A percentile compares a stretch with the other conserved stretches of the same genome.
phyloP scores from a whole-genome alignment of 257 asterid species.

The Rauvolfia tetraphylla region DNA sequence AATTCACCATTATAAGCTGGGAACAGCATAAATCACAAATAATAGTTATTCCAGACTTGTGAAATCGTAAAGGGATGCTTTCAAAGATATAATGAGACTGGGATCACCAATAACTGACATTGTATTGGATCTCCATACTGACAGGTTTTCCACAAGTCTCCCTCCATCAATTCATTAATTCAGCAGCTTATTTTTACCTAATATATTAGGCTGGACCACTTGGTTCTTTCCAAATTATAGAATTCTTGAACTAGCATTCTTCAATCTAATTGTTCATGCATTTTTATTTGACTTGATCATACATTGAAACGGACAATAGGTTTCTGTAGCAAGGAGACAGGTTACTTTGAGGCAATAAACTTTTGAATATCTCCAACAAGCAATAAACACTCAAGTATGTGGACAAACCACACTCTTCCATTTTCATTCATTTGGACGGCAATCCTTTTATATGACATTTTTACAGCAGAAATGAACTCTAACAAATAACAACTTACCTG shows the following conservation, averaged over 20 bases:
- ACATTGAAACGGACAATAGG: background rate
- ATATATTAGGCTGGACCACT: background rate
- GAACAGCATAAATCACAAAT: background rate
- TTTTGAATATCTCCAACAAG: background rate
- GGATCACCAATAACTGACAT: background rate
- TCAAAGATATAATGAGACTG: background rate
- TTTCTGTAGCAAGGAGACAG: background rate
- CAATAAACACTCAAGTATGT: background rate
- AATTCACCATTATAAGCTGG: background rate
- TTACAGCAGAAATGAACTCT: background rate
- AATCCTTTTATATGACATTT: background rate
- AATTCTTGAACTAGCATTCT: background rate
- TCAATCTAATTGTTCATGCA: background rate
- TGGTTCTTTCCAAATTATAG: background rate
- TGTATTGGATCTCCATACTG: background rate
- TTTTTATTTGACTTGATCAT: background rate
- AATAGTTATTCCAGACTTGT: background rate
- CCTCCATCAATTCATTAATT: background rate
- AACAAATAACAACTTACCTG: conserved; percentile 48
- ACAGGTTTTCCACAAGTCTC: background rate
- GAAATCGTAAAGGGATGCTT: background rate
- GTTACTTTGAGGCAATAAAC: background rate
- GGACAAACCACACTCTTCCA: background rate
- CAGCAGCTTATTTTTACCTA: background rate
- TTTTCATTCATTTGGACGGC: background rate